These are phyloP conservation scores for Podaxis rugospora DNA, from an alignment of 768 basidiomycete species.

Conservation along the genomic window DNA sequence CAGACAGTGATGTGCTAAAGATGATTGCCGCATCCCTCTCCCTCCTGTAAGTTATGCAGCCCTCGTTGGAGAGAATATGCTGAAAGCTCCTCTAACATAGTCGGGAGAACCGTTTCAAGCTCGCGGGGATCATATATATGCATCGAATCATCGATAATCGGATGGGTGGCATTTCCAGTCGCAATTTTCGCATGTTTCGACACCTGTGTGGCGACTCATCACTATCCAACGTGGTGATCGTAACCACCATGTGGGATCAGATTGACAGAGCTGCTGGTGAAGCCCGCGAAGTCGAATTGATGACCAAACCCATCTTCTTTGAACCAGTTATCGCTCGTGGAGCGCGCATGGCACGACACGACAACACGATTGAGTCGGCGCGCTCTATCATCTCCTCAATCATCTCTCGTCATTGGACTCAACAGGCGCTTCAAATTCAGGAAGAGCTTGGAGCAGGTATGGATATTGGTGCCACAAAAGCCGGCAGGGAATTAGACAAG, in stretches of 20 bases:
- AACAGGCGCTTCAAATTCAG: constrained; percentile 47
- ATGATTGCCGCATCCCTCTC: constrained; percentile 43
- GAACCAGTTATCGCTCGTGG: constrained; percentile 42
- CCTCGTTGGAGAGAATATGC: not conserved
- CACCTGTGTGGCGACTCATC: constrained; percentile 41
- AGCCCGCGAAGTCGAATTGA: constrained; percentile 39
- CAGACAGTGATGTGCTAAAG: constrained; percentile 43
- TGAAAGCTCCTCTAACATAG: constrained; percentile 19
- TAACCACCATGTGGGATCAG: constrained; percentile 45
- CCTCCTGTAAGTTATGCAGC: constrained; percentile 22
- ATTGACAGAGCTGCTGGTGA: constrained; percentile 29
- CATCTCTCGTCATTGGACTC: constrained; percentile 19
- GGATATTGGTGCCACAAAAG: constrained; percentile 46
- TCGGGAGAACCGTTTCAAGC: constrained; percentile 28
- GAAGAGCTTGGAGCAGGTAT: constrained; percentile 46
- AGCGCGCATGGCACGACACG: constrained; percentile 37
- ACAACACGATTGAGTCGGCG: constrained; percentile 32
- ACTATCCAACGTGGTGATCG: constrained; percentile 41
- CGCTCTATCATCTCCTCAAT: constrained; percentile 38
- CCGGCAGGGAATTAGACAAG: constrained; percentile 47
- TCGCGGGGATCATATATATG: constrained; percentile 51
- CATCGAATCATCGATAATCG: constrained; percentile 43
- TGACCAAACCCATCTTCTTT: constrained; percentile 35
- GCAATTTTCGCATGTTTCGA: constrained; percentile 45
- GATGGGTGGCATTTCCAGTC: constrained; percentile 36